These are phyloP conservation scores for Spizellomyces punctatus DNA, from an alignment of 192 early-diverging fungal species.

Conservation along the genomic window DNA sequence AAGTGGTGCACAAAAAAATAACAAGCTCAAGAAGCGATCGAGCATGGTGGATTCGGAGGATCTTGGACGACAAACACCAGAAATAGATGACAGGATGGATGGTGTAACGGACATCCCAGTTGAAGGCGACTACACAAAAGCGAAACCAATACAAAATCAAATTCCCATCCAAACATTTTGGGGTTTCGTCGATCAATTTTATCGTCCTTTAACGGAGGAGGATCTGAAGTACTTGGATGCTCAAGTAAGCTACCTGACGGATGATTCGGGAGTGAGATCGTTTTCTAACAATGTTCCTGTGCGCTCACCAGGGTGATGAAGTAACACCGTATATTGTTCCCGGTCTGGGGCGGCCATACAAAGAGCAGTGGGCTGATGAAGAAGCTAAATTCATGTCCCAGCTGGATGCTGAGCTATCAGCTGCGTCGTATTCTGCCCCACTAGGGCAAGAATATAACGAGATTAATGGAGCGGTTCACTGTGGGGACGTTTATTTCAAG, in stretches of 20 bases:
- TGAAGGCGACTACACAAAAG: constrained; percentile 52
- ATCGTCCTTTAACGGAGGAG: constrained; percentile 75
- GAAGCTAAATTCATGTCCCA: constrained; percentile 34
- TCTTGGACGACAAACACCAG: constrained; percentile 16
- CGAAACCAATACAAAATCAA: constrained; percentile 63
- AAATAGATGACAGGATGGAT: constrained; percentile 12
- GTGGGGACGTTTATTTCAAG: constrained; percentile 65
- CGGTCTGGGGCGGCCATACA: constrained; percentile 77
- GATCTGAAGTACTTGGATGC: constrained; percentile 74
- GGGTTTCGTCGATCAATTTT: constrained; percentile 82
- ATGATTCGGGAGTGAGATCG: no score
- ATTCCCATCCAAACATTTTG: constrained; percentile 85
- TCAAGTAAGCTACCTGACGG: constrained; percentile 34
- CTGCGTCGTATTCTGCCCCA: not conserved
- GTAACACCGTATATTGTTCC: constrained; percentile 77
- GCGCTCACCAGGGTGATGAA: constrained; percentile 52
- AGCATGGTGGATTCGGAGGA: constrained; percentile 13
- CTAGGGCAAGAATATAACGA: constrained; percentile 9
- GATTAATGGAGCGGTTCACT: constrained; percentile 39
- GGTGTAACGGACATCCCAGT: not conserved
- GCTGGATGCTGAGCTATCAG: constrained; percentile 24
- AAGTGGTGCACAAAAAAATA: constrained; percentile 29
- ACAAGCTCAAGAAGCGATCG: constrained; percentile 31
- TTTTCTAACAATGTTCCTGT: no score
- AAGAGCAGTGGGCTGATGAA: constrained; percentile 60